Conservation (phyloP, 2,329 filamentous ascomycete species). For the Talaromyces albobiverticillius region DNA sequence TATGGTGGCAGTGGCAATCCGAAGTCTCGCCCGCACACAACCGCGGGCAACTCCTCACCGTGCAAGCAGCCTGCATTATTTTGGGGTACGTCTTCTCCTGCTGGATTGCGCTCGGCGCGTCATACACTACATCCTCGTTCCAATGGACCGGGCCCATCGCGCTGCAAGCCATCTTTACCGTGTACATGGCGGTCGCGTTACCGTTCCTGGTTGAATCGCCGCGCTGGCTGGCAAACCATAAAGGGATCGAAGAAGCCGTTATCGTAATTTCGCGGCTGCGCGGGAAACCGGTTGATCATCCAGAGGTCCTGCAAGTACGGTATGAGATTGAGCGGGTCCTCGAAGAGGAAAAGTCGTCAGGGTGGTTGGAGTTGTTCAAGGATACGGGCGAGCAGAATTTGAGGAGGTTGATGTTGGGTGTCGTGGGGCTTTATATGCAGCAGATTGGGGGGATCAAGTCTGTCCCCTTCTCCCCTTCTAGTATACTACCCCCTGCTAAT, state of each 20-base stretch:
- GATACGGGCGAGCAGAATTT: background rate
- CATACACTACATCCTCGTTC: background rate
- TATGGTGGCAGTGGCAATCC: background rate
- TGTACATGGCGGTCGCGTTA: background rate
- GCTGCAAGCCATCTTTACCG: background rate
- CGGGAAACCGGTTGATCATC: background rate
- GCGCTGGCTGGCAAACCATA: slow-evolving; percentile 6
- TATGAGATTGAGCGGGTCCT: background rate
- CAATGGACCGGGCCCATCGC: slow-evolving; percentile 6
- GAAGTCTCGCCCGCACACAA: background rate
- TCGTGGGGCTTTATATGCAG: slow-evolving; percentile 5
- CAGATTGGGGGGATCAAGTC: slow-evolving; percentile 5
- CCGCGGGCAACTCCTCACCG: background rate
- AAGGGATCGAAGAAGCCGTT: slow-evolving; percentile 1
- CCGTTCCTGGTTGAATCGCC: slow-evolving; percentile 9
- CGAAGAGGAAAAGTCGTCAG: background rate
- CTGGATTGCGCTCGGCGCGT: slow-evolving; percentile 1
- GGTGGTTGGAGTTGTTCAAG: background rate
- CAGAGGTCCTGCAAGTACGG: background rate
- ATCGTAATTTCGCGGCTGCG: background rate
- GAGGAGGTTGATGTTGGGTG: background rate
- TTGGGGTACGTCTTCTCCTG: background rate
- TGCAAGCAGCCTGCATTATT: slow-evolving; percentile 1
- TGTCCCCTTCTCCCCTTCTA: too few species aligned
- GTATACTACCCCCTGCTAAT: background rate